phyloP scores from a whole-genome alignment of 495 filamentous ascomycete genomes.

The Talaromyces wortmannii region DNA sequence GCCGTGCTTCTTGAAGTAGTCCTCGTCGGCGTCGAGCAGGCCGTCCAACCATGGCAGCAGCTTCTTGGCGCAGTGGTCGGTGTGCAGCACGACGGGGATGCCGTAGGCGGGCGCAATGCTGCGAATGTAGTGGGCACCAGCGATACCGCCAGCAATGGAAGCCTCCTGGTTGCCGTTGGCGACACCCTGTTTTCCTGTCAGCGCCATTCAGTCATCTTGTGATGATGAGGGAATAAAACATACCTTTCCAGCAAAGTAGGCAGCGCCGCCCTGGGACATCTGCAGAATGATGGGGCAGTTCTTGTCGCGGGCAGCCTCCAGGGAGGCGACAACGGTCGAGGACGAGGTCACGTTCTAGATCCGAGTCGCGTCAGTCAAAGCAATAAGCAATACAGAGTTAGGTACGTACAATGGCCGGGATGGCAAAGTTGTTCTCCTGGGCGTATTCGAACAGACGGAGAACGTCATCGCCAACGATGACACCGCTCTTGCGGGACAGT shows the following conservation, averaged over 20 bases:
- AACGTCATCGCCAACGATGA: slow-evolving; percentile 85
- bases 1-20: slow-evolving; percentile 84
- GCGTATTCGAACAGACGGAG: slow-evolving; percentile 75
- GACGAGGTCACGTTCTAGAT: slow-evolving; percentile 79
- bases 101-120: slow-evolving; percentile 80
- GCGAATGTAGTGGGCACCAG: slow-evolving; percentile 91
- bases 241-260: slow-evolving; percentile 90
- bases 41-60: slow-evolving; percentile 94
- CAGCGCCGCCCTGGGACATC: slow-evolving; percentile 86
- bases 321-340: slow-evolving; percentile 77
- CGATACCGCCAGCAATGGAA: slow-evolving; percentile 79
- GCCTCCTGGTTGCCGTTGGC: slow-evolving; percentile 79
- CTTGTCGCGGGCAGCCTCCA: slow-evolving; percentile 88
- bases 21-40: slow-evolving; percentile 88
- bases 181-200: slow-evolving; percentile 49
- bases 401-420: slow-evolving; percentile 75
- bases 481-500: slow-evolving; percentile 71
- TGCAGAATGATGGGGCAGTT: slow-evolving; percentile 88
- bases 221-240: slow-evolving; percentile 4
- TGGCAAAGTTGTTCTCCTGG: slow-evolving; percentile 77
- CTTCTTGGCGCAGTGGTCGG: slow-evolving; percentile 92
- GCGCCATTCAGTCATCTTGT: background rate
- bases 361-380: background rate
- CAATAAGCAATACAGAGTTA: too few relatives aligned
- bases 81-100: slow-evolving; percentile 87